phyloP scores from a whole-genome alignment of 192 early-diverging fungal species.

The Helicostylum pulchrum region DNA sequence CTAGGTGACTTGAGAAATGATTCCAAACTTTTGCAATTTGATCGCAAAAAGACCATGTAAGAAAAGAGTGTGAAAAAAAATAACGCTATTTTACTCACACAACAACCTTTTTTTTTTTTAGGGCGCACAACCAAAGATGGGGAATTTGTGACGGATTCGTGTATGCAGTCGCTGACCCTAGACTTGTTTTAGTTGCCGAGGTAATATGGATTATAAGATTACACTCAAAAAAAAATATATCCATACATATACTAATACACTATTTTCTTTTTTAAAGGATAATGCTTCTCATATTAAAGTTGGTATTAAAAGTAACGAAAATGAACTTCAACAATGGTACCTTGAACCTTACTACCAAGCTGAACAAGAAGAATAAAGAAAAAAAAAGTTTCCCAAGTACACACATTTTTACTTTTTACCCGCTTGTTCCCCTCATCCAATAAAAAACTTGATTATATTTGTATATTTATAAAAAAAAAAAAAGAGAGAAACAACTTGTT shows the following conservation, averaged over 20 bases:
- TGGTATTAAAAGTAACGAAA: background rate
- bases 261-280: no score
- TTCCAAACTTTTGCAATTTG: conserved; percentile 18
- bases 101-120: background rate
- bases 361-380: no score
- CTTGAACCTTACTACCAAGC: background rate
- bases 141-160: conserved; percentile 27
- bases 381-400: conserved; percentile 10
- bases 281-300: background rate
- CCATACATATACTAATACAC: no score
- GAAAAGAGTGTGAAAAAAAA: background rate
- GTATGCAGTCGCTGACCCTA: conserved; percentile 20
- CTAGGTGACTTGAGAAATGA: conserved; percentile 19
- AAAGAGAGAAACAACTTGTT: background rate
- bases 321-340: background rate
- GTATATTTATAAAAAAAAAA: background rate
- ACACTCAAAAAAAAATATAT: background rate
- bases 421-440: conserved; percentile 5
- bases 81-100: background rate
- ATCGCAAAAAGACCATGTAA: conserved; percentile 28
- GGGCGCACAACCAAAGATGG: conserved; percentile 35
- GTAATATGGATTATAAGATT: conserved; percentile 1
- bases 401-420: background rate
- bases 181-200: conserved; percentile 20
- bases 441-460: background rate